Percentiles rank a stretch among this genome's conserved stretches.
These are phyloP conservation scores for Cercophora newfieldiana DNA, from an alignment of 495 filamentous ascomycete genomes.

Conservation along the genomic window DNA sequence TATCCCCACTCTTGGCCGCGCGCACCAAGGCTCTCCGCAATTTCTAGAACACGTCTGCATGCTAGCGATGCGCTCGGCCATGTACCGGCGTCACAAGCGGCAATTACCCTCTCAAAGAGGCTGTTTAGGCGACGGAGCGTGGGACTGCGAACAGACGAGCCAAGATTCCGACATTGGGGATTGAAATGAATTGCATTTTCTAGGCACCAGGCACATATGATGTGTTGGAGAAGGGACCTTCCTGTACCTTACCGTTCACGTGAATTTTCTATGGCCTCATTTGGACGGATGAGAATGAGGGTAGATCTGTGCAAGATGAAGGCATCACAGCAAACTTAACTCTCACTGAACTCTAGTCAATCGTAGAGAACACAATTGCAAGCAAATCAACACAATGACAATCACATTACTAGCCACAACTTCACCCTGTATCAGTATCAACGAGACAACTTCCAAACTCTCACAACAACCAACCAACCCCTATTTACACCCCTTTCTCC, in stretches of 20 bases:
- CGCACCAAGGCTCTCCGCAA: background rate
- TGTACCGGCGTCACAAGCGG: background rate
- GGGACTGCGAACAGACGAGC: background rate
- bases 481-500: background rate
- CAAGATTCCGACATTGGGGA: background rate
- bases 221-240: no score
- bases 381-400: background rate
- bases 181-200: background rate
- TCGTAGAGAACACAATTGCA: no score
- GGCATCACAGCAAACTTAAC: no score
- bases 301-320: no score
- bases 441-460: background rate
- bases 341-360: no score
- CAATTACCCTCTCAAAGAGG: background rate
- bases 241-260: no score
- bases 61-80: background rate
- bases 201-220: no score
- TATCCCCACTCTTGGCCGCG: background rate
- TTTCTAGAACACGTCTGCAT: conserved; percentile 3
- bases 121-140: conserved; percentile 4
- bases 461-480: background rate
- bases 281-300: no score
- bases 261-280: no score
- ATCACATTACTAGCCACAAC: background rate
- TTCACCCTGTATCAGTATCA: background rate